Base-by-base conservation (phyloP, 208 protist genomes). In the Wallacemonas sp. region DNA sequence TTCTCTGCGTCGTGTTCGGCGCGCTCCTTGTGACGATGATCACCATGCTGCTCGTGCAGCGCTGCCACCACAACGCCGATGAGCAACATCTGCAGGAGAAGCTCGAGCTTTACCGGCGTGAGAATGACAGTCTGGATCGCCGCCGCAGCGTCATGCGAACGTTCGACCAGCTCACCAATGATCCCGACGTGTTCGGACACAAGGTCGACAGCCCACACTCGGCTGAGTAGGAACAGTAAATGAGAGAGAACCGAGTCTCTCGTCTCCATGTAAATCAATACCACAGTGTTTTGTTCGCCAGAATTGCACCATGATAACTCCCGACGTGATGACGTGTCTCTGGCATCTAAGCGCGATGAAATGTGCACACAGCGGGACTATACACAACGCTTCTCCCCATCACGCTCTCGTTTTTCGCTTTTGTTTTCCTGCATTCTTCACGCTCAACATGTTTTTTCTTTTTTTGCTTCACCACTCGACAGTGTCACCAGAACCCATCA, bases 21-120 rank as follows among this genome's bases (percentile, higher is more conserved):
- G 52, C 23, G 4, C 52, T 58, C 52, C 4, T 58, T 19, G 52
- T 30, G 8, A 1, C 23, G 17, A 58, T 58, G 8, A 39, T 58
- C 38, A 24, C 52, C n/a, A 17, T 58, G 4, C 52, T 58, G n/a
- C 34, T 58, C 38, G 52, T 58, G 9, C 52, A 58, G 52, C 52
- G 52, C 14, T n/a, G 52, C n/a, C 52, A 39, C 6, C 52, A 58
- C 52, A 58, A 33, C 29, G 8, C 4, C 2, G 52, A 58, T 17
- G 32, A 58, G 12, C 6, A 43, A n/a, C 30, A 4, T 4, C 52
- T 43, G 11, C 4, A 58, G 30, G 52, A 39, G 11, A 33, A 39
- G 52, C 52, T 58, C 12, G 30, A 6, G 16, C 2, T 14, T 5
- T 58, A 58, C 52, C 34, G 27, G 0, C 29, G 6, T 2, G 52